Conservation (phyloP, 768 basidiomycete species). For the Mycena filopes region DNA sequence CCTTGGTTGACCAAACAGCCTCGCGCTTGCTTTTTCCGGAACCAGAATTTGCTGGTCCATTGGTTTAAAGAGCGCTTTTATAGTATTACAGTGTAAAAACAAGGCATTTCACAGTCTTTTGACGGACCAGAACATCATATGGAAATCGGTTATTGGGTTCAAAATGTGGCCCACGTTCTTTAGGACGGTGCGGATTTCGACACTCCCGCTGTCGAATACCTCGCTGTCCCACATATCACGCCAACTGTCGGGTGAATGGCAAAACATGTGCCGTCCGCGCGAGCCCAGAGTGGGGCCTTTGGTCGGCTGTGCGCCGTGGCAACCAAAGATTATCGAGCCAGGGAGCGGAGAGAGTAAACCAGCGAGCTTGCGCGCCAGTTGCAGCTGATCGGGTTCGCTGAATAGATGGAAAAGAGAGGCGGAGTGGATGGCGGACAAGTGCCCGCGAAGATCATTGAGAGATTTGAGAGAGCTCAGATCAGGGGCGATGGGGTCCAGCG, state of each 20-base stretch:
- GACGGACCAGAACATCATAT: slow-evolving; percentile 32
- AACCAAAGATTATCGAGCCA: slow-evolving; percentile 61
- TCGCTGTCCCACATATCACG: slow-evolving; percentile 47
- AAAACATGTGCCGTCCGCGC: slow-evolving; percentile 38
- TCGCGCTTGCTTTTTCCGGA: no score
- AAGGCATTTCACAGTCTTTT: slow-evolving; percentile 13
- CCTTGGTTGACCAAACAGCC: no score
- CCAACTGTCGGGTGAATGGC: slow-evolving; percentile 52
- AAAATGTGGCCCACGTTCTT: slow-evolving; percentile 28
- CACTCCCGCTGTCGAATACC: slow-evolving; percentile 45
- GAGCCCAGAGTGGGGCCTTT: slow-evolving; percentile 38
- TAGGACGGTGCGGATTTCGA: slow-evolving; percentile 43
- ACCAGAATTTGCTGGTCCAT: no score
- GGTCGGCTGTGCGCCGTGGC: slow-evolving; percentile 46
- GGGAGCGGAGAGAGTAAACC: slow-evolving; percentile 53
- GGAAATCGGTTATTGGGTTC: slow-evolving; percentile 26
- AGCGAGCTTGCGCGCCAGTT: slow-evolving; percentile 54
- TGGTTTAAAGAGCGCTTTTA: no score
- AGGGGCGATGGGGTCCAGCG: slow-evolving; percentile 36
- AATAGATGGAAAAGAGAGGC: slow-evolving; percentile 67
- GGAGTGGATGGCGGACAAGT: slow-evolving; percentile 60
- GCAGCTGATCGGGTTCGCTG: slow-evolving; percentile 47
- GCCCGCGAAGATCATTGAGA: slow-evolving; percentile 57
- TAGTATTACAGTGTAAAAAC: no score
- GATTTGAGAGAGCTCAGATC: slow-evolving; percentile 47